Percentiles rank a stretch among this genome's conserved stretches.
These are phyloP conservation scores for Lactarius deliciosus DNA, from an alignment of 768 basidiomycete genomes.

Conservation along the genomic window DNA sequence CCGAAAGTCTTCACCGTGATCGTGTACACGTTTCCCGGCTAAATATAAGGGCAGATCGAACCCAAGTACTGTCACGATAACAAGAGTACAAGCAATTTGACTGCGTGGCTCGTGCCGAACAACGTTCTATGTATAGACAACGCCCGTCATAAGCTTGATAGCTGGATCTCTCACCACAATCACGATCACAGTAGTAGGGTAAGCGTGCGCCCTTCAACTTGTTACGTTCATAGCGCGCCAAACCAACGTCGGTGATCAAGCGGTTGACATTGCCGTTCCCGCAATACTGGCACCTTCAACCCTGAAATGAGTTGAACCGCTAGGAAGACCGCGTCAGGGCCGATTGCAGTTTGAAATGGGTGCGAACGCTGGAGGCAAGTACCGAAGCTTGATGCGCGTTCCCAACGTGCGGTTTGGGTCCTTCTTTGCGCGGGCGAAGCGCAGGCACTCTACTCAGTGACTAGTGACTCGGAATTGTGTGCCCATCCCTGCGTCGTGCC, in stretches of 20 bases:
- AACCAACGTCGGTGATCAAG: background rate
- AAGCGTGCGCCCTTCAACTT: background rate
- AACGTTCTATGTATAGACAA: background rate
- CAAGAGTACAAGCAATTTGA: background rate
- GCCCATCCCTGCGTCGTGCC: background rate
- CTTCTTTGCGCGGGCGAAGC: background rate
- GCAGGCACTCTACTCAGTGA: background rate
- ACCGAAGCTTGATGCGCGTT: background rate
- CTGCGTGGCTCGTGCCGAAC: background rate
- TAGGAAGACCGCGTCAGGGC: background rate
- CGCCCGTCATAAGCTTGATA: background rate
- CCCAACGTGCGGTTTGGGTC: background rate
- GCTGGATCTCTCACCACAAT: background rate
- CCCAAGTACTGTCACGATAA: background rate
- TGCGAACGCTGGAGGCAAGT: background rate
- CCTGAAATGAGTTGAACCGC: constrained; percentile 60
- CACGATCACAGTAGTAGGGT: background rate
- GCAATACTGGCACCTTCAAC: constrained; percentile 29
- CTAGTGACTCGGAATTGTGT: background rate
- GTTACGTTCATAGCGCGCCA: background rate
- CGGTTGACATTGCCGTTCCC: background rate
- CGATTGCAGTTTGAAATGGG: constrained; percentile 25
- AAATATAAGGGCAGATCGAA: constrained; percentile 1
- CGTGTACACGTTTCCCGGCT: background rate
- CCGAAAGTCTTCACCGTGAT: background rate